Conservation (phyloP, 495 filamentous ascomycete genomes). For the Penicillium fimorum region DNA sequence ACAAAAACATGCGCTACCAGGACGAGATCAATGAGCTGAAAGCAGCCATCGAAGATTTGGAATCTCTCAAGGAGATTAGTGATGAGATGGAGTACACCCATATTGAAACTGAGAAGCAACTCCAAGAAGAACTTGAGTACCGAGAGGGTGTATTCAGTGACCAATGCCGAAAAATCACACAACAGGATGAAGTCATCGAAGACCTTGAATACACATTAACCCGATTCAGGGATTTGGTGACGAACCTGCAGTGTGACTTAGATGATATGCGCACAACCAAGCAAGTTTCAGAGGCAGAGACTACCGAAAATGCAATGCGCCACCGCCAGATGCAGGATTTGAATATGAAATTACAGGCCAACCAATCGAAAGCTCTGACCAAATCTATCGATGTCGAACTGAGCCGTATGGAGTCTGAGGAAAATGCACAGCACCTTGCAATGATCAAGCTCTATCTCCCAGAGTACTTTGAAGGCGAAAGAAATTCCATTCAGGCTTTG, state of each 20-base stretch:
- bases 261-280: slow-evolving; percentile 89
- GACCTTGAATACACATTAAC: slow-evolving; percentile 88
- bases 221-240: slow-evolving; percentile 84
- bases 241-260: slow-evolving; percentile 79
- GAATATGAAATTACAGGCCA: slow-evolving; percentile 87
- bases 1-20: slow-evolving; percentile 75
- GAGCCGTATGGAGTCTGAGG: slow-evolving; percentile 80
- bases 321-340: slow-evolving; percentile 94
- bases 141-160: slow-evolving; percentile 75
- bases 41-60: slow-evolving; percentile 77
- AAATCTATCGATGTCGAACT: slow-evolving; percentile 93
- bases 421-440: slow-evolving; percentile 81
- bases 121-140: slow-evolving; percentile 89
- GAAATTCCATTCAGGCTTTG: slow-evolving; percentile 79
- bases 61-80: slow-evolving; percentile 83
- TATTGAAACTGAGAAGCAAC: slow-evolving; percentile 85
- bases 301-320: slow-evolving; percentile 77
- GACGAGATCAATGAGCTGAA: slow-evolving; percentile 82
- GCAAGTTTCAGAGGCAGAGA: slow-evolving; percentile 87
- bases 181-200: slow-evolving; percentile 73
- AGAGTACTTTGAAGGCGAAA: slow-evolving; percentile 74
- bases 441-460: slow-evolving; percentile 89
- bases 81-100: slow-evolving; percentile 95
- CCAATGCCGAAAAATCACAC: slow-evolving; percentile 57
- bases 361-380: slow-evolving; percentile 83